These are phyloP conservation scores for Pulicaria dysenterica DNA, from an alignment of 129 eudicot genomes.

Conservation along the genomic window DNA sequence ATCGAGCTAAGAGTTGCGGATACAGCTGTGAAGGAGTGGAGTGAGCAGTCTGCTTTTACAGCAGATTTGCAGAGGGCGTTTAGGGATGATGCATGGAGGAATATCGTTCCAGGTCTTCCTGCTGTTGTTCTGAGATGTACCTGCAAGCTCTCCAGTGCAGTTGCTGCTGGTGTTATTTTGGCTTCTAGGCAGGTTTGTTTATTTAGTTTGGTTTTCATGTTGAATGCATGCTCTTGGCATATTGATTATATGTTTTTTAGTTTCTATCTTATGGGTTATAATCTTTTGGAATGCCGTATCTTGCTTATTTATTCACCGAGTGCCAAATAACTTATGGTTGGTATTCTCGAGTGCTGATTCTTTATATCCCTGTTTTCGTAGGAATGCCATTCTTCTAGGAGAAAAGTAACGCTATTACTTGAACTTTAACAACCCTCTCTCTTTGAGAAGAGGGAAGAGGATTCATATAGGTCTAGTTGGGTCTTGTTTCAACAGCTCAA, in stretches of 20 bases:
- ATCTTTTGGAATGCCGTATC: background rate
- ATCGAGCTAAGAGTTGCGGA: slow-evolving; percentile 90
- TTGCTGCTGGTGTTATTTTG: slow-evolving; percentile 72
- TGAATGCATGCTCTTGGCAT: background rate
- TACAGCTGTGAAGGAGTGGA: slow-evolving; percentile 81
- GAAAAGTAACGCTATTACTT: background rate
- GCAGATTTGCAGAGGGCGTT: slow-evolving; percentile 87
- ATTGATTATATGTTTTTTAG: background rate
- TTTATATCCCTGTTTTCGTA: background rate
- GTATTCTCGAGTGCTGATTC: background rate
- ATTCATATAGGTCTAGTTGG: slow-evolving; percentile 6
- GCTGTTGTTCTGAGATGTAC: slow-evolving; percentile 71
- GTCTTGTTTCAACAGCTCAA: background rate
- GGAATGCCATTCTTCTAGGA: background rate
- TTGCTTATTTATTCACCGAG: background rate
- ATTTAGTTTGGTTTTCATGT: slow-evolving; percentile 2
- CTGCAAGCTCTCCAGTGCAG: slow-evolving; percentile 70
- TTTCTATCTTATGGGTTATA: background rate
- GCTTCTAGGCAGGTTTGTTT: slow-evolving; percentile 71
- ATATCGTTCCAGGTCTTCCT: slow-evolving; percentile 90
- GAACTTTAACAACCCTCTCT: background rate
- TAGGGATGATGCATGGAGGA: slow-evolving; percentile 86
- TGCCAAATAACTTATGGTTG: background rate
- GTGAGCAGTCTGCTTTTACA: slow-evolving; percentile 66
- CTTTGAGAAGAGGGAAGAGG: background rate